These are phyloP conservation scores for Thalia dealbata DNA, from an alignment of 176 grass and related monocot genomes.

Conservation along the genomic window DNA sequence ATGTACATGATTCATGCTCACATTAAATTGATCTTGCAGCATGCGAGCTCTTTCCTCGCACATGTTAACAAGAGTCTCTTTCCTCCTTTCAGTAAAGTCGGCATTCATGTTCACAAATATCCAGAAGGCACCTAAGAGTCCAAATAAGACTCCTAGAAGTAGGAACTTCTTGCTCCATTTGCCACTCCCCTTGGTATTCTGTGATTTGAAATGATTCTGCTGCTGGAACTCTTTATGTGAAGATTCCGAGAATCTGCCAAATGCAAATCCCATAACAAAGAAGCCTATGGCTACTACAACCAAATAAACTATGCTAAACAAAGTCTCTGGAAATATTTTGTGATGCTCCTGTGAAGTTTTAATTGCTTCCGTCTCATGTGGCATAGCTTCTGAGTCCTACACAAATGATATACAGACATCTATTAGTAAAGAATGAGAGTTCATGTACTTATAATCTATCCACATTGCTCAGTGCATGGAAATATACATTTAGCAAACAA, in stretches of 20 bases:
- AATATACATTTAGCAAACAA: not conserved
- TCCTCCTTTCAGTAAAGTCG: constrained; percentile 45
- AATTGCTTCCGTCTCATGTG: constrained; percentile 11
- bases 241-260: constrained; percentile 26
- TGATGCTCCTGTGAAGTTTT: constrained; percentile 24
- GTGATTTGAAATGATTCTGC: constrained; percentile 24
- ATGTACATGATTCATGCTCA: constrained; percentile 86
- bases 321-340: constrained; percentile 10
- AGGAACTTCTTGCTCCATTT: constrained; percentile 63
- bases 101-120: constrained; percentile 62
- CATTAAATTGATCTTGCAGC: constrained; percentile 89
- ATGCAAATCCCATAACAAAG: constrained; percentile 12
- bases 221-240: constrained; percentile 26
- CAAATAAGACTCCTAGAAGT: constrained; percentile 43
- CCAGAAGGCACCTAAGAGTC: constrained; percentile 42
- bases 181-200: constrained; percentile 32
- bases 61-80: constrained; percentile 57
- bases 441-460: not conserved
- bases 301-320: constrained; percentile 12
- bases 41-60: constrained; percentile 80
- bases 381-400: constrained; percentile 26
- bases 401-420: constrained; percentile 9
- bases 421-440: constrained; percentile 13
- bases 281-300: constrained; percentile 28
- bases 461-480: not conserved